Evolutionary conservation across 768 basidiomycete species (phyloP), one percentile per base, ranked within the genome.

Genomic region (Xerocomellus intermedius): DNA sequence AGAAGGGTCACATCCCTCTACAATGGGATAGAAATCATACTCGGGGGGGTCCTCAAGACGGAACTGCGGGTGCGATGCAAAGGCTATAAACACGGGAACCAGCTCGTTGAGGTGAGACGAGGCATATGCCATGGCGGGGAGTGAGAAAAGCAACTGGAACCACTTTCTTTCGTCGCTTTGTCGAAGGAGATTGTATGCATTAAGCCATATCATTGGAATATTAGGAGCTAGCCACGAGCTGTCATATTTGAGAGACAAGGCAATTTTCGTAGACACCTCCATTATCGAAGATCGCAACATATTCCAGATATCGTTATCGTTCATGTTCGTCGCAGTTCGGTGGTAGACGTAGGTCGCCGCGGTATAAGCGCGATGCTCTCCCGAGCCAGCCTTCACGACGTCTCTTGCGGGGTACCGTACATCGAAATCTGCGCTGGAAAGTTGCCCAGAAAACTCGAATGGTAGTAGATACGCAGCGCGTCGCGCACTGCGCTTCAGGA

Each of bases 121-220:
- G 8, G 48, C 42, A 56, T 71, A 75, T 17, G 56, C 63, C 61
- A 73, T 63, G 5, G 71, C 63, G 12, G 70, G 58, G 4, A 74
- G 55, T 8, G 65, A 62, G 39, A 75, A 75, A 13, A 62, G 47
- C 12, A 75, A n/a, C 17, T 56, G 60, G 30, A 38, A 65, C 45
- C 55, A 59, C 33, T 63, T 49, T 9, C 24, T 4, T 17, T 42
- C 53, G 3, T 45, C 13, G 22, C 49, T 36, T 22, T 16, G 13
- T 45, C 67, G 67, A 42, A 64, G 64, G 10, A 60, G 38, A 22
- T 70, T 41, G 35, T 72, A 74, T 4, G 64, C 32, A 10, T 62
- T 48, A 41, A 74, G 45, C 62, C 69, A 74, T 4, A 55, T 48
- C 2, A 52, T 32, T 0, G 56, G 33, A 16, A 72, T 56, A 28